Evolutionary conservation across 169 alveolate genomes (phyloP).

Genomic region (Blepharisma undulans): DNA sequence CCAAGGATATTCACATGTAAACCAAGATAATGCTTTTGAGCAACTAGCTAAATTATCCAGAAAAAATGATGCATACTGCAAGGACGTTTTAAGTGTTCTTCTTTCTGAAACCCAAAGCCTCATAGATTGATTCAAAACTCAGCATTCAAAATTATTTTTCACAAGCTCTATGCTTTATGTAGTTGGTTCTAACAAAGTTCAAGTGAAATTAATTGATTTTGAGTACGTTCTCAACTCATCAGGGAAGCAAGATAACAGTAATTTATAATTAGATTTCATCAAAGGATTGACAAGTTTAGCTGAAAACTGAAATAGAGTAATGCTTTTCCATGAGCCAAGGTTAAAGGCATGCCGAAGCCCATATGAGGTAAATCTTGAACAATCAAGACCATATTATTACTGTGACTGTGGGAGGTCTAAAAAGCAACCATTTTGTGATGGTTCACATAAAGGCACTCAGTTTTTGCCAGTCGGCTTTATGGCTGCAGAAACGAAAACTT

Average conservation of each 20-base stretch:
- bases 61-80: background rate
- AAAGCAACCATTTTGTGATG: slow-evolving; percentile 77
- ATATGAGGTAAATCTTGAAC: background rate
- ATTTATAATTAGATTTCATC: background rate
- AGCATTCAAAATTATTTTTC: background rate
- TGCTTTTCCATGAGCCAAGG: background rate
- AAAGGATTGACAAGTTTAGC: slow-evolving; percentile 1
- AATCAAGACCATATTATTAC: background rate
- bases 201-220: slow-evolving; percentile 33
- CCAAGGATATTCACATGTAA: background rate
- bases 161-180: slow-evolving; percentile 6
- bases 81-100: background rate
- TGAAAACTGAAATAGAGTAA: background rate
- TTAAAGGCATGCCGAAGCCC: background rate
- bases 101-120: background rate
- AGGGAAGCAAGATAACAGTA: slow-evolving; percentile 25
- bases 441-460: slow-evolving; percentile 67
- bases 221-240: slow-evolving; percentile 13
- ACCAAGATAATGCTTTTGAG: background rate
- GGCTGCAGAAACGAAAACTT: slow-evolving; percentile 55
- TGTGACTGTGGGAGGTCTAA: slow-evolving; percentile 44
- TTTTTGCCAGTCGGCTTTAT: slow-evolving; percentile 69
- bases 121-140: slow-evolving; percentile 34
- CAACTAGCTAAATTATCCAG: background rate
- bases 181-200: background rate